Conservation (phyloP, 2,329 filamentous ascomycete species). For the Fusarium pseudocircinatum region DNA sequence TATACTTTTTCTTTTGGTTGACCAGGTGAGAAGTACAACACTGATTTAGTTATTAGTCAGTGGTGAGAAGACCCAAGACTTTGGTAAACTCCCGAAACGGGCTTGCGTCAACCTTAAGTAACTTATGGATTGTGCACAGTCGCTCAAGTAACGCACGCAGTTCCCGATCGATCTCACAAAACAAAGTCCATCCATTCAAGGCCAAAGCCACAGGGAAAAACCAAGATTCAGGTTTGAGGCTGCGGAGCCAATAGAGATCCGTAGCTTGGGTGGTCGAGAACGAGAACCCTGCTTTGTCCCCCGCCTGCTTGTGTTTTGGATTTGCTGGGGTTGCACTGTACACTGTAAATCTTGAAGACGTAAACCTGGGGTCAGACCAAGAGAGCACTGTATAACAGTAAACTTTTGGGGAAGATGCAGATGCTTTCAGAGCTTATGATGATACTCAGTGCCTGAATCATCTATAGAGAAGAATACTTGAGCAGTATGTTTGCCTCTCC, state of each 20-base stretch:
- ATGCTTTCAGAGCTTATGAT: too few species aligned
- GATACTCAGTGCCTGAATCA: neutral
- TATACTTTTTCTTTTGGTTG: neutral
- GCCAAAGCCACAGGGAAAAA: constrained; percentile 7
- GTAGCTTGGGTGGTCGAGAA: neutral
- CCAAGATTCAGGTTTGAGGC: constrained; percentile 21
- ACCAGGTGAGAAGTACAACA: neutral
- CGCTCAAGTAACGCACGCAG: neutral
- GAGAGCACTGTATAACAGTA: neutral
- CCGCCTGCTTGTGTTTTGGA: constrained; percentile 26
- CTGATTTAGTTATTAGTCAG: neutral
- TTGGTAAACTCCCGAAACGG: constrained; percentile 5
- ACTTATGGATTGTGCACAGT: neutral
- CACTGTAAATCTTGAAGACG: neutral
- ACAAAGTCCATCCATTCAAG: neutral
- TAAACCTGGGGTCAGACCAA: constrained; percentile 10
- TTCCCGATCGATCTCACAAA: constrained; percentile 20
- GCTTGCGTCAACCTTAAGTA: constrained; percentile 22
- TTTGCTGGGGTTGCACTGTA: neutral
- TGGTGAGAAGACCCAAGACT: neutral
- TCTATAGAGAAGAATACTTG: neutral
- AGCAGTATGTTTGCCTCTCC: neutral
- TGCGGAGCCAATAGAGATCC: constrained; percentile 25
- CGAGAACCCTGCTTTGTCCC: constrained; percentile 16
- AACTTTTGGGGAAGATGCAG: neutral